phyloP scores from a whole-genome alignment of 331 rosid genomes.

The Telfairia occidentalis region DNA sequence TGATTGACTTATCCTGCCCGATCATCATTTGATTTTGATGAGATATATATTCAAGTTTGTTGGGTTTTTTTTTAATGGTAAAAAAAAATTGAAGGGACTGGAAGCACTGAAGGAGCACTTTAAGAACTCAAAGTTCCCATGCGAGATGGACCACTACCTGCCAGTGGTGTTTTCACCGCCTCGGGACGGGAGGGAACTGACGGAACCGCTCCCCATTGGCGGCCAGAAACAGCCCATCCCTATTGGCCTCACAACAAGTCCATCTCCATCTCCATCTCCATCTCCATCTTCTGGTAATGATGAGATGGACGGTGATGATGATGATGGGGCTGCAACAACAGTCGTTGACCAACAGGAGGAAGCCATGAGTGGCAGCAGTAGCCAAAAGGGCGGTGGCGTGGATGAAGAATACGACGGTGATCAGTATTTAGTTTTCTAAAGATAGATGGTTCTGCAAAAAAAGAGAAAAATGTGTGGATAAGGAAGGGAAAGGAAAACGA shows the following conservation, averaged over 20 bases:
- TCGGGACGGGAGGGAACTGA: slow-evolving; percentile 57
- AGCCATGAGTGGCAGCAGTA: not conserved
- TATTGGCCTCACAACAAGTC: not conserved
- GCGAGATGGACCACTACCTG: slow-evolving; percentile 66
- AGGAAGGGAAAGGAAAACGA: not conserved
- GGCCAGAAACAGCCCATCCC: slow-evolving; percentile 22
- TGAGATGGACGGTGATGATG: slow-evolving; percentile 23
- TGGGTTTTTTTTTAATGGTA: not conserved
- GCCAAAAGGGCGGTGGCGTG: slow-evolving; percentile 27
- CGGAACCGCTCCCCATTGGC: slow-evolving; percentile 56
- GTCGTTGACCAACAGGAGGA: slow-evolving; percentile 8
- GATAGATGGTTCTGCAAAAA: not conserved
- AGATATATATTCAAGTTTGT: not conserved
- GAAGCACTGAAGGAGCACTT: slow-evolving; percentile 90
- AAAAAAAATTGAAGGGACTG: slow-evolving; percentile 43
- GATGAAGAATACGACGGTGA: slow-evolving; percentile 15
- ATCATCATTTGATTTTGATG: not conserved
- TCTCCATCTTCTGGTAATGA: not conserved
- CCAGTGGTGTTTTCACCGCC: slow-evolving; percentile 81
- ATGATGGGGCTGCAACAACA: not conserved
- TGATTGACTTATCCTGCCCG: not conserved
- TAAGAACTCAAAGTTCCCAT: slow-evolving; percentile 91
- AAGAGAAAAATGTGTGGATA: not conserved
- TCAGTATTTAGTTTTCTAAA: not conserved
- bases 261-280: not conserved